Base-by-base conservation (phyloP, 129 eudicot species). In the Helianthus tuberosus region DNA sequence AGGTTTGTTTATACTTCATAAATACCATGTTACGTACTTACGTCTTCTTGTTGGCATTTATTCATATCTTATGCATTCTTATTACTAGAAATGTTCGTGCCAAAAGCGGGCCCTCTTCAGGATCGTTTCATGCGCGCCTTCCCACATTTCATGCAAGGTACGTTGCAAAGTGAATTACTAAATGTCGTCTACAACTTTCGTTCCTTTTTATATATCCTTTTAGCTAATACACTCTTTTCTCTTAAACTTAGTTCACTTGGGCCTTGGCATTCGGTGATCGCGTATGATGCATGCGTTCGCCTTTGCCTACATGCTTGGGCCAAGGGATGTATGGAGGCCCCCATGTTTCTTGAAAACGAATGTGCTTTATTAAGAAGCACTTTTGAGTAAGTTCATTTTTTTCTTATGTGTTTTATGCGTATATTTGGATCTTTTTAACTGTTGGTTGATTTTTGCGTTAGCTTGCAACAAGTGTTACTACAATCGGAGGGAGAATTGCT, bases 221-320 rank as follows among this genome's bases (percentile, higher is more conserved):
- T 63, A 68, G 9, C 77, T 81, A 41, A 81, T 70, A 32, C n/a
- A 49, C 35, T 64, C 20, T 43, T 43, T 78, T 72, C 11, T 14
- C 49, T 63, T 66, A 15, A 65, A 59, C 64, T 52, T 81, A 91
- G 97, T 36, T 82, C 87, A 13, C 88, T 84, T 39, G 97, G 97
- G 64, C 91, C 97, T 12, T 91, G 97, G 97, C 95, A 91, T 82
- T 85, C 91, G 29, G 95, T 91, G 62, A 71, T 91, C 15, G 91
- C 97, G 3, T 91, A 91, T 67, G 97, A 91, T 69, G 97, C 97
- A 20, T 91, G 97, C 78, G 97, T 88, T 64, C 91, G 97, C 38
- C 95, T 91, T 27, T 91, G 97, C 76, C 87, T 91, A n/a, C 89
- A 91, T 84, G 91, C 97, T 55, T 91, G 97, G 97, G 97, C 97